A percentile compares a stretch with the other conserved stretches of the same genome.
Conservation (phyloP, 805 yeast species). For the Lachancea dasiensis region DNA sequence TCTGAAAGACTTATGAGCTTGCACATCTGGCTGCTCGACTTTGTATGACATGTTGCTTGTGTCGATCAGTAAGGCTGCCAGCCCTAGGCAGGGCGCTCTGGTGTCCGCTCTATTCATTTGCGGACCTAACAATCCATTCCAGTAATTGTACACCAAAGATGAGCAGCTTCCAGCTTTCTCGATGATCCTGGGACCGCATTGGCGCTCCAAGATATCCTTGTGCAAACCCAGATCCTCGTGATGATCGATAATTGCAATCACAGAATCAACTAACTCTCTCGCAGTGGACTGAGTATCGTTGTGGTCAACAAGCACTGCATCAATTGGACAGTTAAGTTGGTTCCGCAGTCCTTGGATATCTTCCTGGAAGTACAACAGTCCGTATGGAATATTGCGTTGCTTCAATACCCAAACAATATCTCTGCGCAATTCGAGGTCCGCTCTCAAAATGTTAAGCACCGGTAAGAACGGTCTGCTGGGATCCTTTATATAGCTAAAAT, state of each 20-base stretch:
- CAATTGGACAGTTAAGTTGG: slow-evolving; percentile 20
- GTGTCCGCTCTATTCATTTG: slow-evolving; percentile 15
- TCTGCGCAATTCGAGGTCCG: slow-evolving; percentile 61
- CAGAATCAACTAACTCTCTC: slow-evolving; percentile 30
- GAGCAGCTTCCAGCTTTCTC: slow-evolving; percentile 71
- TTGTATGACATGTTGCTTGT: slow-evolving; percentile 62
- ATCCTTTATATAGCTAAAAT: slow-evolving; percentile 37
- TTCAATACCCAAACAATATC: slow-evolving; percentile 58
- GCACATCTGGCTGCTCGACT: slow-evolving; percentile 54
- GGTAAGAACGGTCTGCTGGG: slow-evolving; percentile 49
- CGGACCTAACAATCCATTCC: slow-evolving; percentile 32
- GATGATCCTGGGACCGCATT: slow-evolving; percentile 52
- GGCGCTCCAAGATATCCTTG: slow-evolving; percentile 32
- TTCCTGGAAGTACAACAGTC: slow-evolving; percentile 56
- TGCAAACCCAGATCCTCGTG: slow-evolving; percentile 65
- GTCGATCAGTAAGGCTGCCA: slow-evolving; percentile 72
- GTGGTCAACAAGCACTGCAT: slow-evolving; percentile 75
- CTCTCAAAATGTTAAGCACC: slow-evolving; percentile 60
- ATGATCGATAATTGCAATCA: slow-evolving; percentile 74
- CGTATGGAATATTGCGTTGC: slow-evolving; percentile 40
- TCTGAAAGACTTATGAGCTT: slow-evolving; percentile 39
- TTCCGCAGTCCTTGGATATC: slow-evolving; percentile 41
- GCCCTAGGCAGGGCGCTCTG: slow-evolving; percentile 42
- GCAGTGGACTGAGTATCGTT: slow-evolving; percentile 55
- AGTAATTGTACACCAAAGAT: slow-evolving; percentile 61